Evolutionary conservation across 208 protist species (phyloP), one percentile per base, ranked within the genome.

Genomic region (Acanthamoeba rhysodes): DNA sequence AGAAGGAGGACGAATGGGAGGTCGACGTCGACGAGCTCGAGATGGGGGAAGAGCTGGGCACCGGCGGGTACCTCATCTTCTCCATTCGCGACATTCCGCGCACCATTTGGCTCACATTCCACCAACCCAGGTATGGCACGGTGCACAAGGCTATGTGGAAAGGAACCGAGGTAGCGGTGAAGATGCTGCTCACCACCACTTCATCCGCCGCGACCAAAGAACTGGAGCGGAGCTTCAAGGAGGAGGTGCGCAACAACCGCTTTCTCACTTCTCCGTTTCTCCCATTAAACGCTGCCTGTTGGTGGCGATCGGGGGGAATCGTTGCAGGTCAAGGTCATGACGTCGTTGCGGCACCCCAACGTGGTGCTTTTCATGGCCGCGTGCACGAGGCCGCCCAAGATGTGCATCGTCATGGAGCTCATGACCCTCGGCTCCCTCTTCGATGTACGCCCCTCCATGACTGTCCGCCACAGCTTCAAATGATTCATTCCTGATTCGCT

Each of bases 291-390:
- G 27, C 34, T 45, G 10, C 34, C 12, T 48, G n/a, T 45, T 8
- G 29, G 0, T 78, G 32, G 37, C 37, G 37, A 78, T 41, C 70
- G 37, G 32, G 12, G 37, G 37, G n/a, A 78, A 78, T 78, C 7
- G 22, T 29, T 18, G 64, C 84, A 97, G 82, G 96, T 97, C 10
- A 66, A 70, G 45, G 93, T 97, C 53, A 94, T 97, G 70, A 96
- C 70, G 2, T 2, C 96, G 53, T n/a, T 97, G 48, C 41, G 90
- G 7, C 96, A 97, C n/a, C 96, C 96, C 53, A 97, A 97, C 74
- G 70, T 97, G 6, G 91, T 96, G 16, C 95, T 97, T 0, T 97
- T 97, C 55, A 97, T 91, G 84, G 84, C 50, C 2, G 84, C 84
- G 24, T 68, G 32, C 50, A 91, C 34, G 4, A 91, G 32, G 53